Conservation (phyloP, 805 yeast species). For the Millerozyma acaciae region DNA sequence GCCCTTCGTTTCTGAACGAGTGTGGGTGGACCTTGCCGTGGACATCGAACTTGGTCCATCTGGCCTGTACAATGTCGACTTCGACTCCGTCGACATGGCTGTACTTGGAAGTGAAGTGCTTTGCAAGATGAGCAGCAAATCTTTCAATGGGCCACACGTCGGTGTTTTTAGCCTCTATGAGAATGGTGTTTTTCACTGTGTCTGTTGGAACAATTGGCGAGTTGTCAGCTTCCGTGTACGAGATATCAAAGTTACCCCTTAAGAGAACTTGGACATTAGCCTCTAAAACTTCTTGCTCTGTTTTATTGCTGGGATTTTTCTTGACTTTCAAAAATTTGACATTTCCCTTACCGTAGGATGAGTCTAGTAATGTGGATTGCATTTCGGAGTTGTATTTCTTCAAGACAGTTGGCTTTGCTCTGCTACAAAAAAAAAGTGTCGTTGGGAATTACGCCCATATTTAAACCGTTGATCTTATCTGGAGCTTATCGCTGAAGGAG, state of each 20-base stretch:
- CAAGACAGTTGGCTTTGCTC: no score
- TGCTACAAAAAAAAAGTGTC: no score
- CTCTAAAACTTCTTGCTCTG: constrained; percentile 78
- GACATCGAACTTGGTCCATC: constrained; percentile 76
- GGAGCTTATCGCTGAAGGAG: not conserved
- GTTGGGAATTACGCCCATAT: no score
- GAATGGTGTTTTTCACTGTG: constrained; percentile 84
- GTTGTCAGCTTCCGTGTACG: constrained; percentile 88
- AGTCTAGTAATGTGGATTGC: constrained; percentile 29
- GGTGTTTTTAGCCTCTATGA: constrained; percentile 74
- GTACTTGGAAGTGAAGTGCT: constrained; percentile 77
- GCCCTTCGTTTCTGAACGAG: constrained; percentile 81
- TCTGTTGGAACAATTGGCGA: constrained; percentile 90
- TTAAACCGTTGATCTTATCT: no score
- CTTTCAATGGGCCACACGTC: constrained; percentile 90
- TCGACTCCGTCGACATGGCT: constrained; percentile 71
- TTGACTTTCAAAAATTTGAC: constrained; percentile 89
- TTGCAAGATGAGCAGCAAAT: constrained; percentile 79
- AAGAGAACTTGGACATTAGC: constrained; percentile 75
- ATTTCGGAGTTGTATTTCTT: no score
- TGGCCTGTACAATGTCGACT: constrained; percentile 62
- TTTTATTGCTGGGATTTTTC: constrained; percentile 69
- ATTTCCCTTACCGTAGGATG: constrained; percentile 88
- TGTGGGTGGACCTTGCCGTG: constrained; percentile 76
- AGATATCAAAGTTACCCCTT: constrained; percentile 71